These are phyloP conservation scores for Alternaria triticimaculans DNA, from an alignment of 2,329 filamentous ascomycete species.

Conservation along the genomic window DNA sequence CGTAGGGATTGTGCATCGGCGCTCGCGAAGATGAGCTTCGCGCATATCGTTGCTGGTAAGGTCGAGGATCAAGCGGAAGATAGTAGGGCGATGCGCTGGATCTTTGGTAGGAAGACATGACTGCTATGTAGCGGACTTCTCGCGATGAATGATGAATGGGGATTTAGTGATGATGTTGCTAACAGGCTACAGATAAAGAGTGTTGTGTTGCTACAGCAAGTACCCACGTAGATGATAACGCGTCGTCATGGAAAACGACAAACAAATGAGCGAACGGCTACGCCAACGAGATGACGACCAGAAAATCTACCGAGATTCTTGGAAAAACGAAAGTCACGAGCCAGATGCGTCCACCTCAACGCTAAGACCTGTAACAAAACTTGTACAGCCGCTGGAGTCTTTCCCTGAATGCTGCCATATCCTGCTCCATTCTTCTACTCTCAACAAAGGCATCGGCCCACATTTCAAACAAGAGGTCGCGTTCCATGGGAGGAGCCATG, in stretches of 20 bases:
- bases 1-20: neutral
- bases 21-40: neutral
- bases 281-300: neutral
- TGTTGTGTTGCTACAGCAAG: neutral
- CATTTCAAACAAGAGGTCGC: neutral
- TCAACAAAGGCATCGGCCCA: neutral
- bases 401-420: neutral
- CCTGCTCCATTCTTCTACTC: neutral
- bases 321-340: neutral
- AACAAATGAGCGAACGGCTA: neutral
- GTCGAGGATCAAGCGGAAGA: neutral
- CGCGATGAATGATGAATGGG: neutral
- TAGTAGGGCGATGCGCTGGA: neutral
- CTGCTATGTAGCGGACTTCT: neutral
- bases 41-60: neutral
- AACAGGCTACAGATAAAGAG: neutral
- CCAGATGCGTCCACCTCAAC: neutral
- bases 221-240: neutral
- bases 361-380: neutral
- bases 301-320: neutral
- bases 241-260: neutral
- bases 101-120: slow-evolving; percentile 1
- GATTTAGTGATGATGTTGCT: neutral
- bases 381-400: neutral
- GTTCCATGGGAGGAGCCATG: neutral